These are phyloP conservation scores for Aspergillus ellipticus DNA, from an alignment of 495 filamentous ascomycete species.

Conservation along the genomic window DNA sequence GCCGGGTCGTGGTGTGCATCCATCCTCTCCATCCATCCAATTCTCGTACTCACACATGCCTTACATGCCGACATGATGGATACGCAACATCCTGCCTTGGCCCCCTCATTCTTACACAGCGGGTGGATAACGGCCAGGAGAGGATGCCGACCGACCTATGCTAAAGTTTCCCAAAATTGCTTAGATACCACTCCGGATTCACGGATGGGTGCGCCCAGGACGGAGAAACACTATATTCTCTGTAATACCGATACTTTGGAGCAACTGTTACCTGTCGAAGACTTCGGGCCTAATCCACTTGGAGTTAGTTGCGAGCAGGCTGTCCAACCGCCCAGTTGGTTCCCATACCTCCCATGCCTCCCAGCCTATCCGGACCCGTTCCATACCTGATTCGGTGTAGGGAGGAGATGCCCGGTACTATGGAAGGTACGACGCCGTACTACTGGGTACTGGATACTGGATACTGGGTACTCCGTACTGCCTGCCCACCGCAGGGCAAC, in stretches of 20 bases:
- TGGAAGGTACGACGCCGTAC: not conserved
- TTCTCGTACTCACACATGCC: constrained; percentile 5
- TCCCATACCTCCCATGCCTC: constrained; percentile 3
- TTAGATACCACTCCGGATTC: not conserved
- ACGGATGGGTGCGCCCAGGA: not conserved
- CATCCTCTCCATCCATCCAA: not conserved
- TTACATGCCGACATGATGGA: constrained; percentile 4
- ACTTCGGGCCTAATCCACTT: constrained; percentile 5
- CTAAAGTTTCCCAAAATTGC: not conserved
- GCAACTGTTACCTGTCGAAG: not conserved
- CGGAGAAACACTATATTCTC: not conserved
- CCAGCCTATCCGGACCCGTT: constrained; percentile 12
- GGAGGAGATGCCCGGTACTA: not conserved
- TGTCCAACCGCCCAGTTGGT: constrained; percentile 13
- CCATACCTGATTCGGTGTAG: constrained; percentile 10
- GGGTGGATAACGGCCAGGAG: constrained; percentile 5
- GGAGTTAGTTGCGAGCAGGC: not conserved
- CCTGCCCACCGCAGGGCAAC: no score
- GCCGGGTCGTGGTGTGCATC: constrained; percentile 9
- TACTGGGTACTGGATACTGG: no score
- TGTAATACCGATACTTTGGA: constrained; percentile 3
- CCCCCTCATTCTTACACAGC: constrained; percentile 7
- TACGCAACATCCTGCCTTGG: constrained; percentile 12
- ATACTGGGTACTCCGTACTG: no score
- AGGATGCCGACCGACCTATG: not conserved